These are phyloP conservation scores for Dalbergia cochinchinensis DNA, from an alignment of 306 rosid species.

Conservation along the genomic window DNA sequence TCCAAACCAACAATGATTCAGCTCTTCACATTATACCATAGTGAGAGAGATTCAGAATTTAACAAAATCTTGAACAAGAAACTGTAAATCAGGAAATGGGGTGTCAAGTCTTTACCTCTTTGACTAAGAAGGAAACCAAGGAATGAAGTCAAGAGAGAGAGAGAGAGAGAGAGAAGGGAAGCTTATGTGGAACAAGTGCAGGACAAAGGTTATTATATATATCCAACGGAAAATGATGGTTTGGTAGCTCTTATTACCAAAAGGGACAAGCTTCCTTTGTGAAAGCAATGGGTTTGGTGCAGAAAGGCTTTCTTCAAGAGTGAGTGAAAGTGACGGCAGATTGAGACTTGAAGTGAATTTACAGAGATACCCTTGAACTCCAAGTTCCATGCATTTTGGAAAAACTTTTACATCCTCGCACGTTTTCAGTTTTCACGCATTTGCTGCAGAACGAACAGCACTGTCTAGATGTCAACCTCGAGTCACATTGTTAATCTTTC, in stretches of 20 bases:
- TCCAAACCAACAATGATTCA: conserved; percentile 19
- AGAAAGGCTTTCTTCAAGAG: conserved; percentile 31
- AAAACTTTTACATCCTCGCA: conserved; percentile 29
- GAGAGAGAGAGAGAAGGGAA: not conserved
- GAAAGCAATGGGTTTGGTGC: conserved; percentile 41
- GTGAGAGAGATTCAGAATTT: conserved; percentile 23
- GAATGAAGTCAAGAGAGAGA: not conserved
- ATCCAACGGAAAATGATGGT: conserved; percentile 39
- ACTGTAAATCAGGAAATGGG: conserved; percentile 36
- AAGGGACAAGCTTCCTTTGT: conserved; percentile 48
- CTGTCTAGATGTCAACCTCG: conserved; percentile 29
- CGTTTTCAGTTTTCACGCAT: conserved; percentile 43
- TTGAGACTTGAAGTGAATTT: conserved; percentile 27
- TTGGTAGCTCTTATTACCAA: conserved; percentile 32
- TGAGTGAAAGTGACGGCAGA: conserved; percentile 34
- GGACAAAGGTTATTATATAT: not conserved
- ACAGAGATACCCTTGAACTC: conserved; percentile 32
- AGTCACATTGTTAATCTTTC: not conserved
- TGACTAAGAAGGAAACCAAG: not conserved
- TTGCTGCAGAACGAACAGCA: conserved; percentile 25
- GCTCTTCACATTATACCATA: conserved; percentile 38
- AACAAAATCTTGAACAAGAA: not conserved
- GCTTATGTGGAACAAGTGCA: conserved; percentile 39
- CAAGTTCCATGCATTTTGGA: not conserved
- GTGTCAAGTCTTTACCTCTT: conserved; percentile 33